These are phyloP conservation scores for Ilex asprella DNA, from an alignment of 257 asterid species.

Conservation along the genomic window DNA sequence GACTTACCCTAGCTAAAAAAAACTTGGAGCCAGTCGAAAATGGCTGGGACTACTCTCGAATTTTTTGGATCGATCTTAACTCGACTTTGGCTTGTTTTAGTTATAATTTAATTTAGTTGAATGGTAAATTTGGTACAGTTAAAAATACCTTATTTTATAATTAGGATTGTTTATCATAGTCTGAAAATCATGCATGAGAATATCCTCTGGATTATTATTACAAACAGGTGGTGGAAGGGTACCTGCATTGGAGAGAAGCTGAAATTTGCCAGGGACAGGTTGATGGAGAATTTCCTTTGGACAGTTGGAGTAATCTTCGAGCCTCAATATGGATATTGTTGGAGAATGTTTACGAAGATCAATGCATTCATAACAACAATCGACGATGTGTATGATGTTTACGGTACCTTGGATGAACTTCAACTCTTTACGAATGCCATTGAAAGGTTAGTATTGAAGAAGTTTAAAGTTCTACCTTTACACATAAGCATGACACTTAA, in stretches of 20 bases:
- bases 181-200: background rate
- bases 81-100: no score
- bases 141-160: background rate
- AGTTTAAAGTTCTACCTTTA: background rate
- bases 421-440: constrained; percentile 25
- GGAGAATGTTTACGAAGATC: constrained; percentile 23
- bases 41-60: no score
- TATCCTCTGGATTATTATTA: background rate
- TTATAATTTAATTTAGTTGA: no score
- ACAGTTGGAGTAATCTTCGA: constrained; percentile 16
- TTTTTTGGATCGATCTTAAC: no score
- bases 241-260: constrained; percentile 31
- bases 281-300: constrained; percentile 43
- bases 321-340: constrained; percentile 17
- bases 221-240: constrained; percentile 45
- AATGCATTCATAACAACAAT: constrained; percentile 18
- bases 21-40: no score
- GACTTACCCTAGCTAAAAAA: no score
- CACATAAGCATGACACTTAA: no score
- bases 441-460: constrained; percentile 22
- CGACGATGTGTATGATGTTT: constrained; percentile 10
- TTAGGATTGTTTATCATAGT: background rate
- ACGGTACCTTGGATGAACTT: constrained; percentile 26
- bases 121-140: no score
- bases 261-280: constrained; percentile 49